These are phyloP conservation scores for Cytospora leucostoma DNA, from an alignment of 2,329 filamentous ascomycete genomes.

Conservation along the genomic window DNA sequence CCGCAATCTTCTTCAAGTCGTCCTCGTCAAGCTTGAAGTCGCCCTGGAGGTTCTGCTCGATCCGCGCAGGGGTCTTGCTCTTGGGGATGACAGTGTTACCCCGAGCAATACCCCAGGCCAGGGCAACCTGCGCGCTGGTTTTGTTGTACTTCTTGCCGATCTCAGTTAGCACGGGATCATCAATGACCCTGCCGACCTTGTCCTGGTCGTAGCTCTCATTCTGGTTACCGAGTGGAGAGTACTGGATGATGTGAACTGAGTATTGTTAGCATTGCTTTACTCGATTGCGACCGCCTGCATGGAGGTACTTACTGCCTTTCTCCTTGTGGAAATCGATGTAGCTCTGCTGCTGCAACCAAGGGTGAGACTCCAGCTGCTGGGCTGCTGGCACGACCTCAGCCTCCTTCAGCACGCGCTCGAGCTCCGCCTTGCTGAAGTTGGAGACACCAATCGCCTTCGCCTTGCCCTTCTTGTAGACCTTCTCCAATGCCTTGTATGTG, in stretches of 20 bases:
- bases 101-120: constrained; percentile 10
- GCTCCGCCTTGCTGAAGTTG: constrained; percentile 39
- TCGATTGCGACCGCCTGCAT: constrained; percentile 31
- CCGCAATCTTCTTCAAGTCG: constrained; percentile 10
- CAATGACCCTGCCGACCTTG: constrained; percentile 22
- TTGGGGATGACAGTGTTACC: constrained; percentile 16
- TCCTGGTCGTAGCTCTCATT: constrained; percentile 2
- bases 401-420: constrained; percentile 41
- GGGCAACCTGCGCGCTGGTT: neutral
- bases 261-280: neutral
- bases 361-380: constrained; percentile 64
- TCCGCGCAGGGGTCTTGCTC: constrained; percentile 15
- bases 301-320: constrained; percentile 51
- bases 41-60: constrained; percentile 7
- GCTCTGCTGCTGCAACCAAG: constrained; percentile 56
- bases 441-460: constrained; percentile 48
- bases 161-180: constrained; percentile 2
- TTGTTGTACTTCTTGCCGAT: constrained; percentile 3
- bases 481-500: constrained; percentile 54
- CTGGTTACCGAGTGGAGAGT: constrained; percentile 18
- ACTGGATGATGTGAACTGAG: constrained; percentile 25
- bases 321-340: constrained; percentile 51
- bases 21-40: constrained; percentile 9
- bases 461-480: constrained; percentile 48
- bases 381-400: constrained; percentile 52